Conservation (phyloP, 2,329 filamentous ascomycete species). For the Didymella pinodella region DNA sequence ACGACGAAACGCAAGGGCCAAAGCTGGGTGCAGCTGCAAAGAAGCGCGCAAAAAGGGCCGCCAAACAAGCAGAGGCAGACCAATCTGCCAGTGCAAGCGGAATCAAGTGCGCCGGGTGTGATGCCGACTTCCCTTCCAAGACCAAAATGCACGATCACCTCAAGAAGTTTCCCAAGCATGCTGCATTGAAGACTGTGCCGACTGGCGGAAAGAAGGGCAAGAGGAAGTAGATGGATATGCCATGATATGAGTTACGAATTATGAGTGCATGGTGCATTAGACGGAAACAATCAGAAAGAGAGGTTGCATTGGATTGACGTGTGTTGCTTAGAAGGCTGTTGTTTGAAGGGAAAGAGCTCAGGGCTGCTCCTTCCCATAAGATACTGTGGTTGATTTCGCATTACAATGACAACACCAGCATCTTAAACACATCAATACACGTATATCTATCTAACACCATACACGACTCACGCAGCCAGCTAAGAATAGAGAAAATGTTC, state of each 20-base stretch:
- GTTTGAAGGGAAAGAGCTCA: too few relatives aligned
- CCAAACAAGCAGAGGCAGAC: conserved; percentile 49
- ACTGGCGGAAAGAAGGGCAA: conserved; percentile 33
- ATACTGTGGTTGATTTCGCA: too few relatives aligned
- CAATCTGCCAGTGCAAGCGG: conserved; percentile 44
- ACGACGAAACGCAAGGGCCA: conserved; percentile 23
- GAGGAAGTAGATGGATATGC: conserved; percentile 8
- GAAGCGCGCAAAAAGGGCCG: conserved; percentile 57
- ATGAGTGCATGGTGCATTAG: not conserved
- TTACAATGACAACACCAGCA: too few relatives aligned
- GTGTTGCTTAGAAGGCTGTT: too few relatives aligned
- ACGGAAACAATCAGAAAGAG: not conserved
- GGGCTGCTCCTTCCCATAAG: too few relatives aligned
- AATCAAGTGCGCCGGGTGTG: conserved; percentile 79
- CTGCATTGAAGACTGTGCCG: conserved; percentile 54
- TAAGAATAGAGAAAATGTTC: too few relatives aligned
- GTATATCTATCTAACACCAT: too few relatives aligned
- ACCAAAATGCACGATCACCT: conserved; percentile 78
- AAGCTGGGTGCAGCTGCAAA: conserved; percentile 59
- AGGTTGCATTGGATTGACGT: too few relatives aligned
- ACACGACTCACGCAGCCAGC: too few relatives aligned
- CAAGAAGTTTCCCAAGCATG: conserved; percentile 67
- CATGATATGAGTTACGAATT: not conserved
- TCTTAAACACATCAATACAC: too few relatives aligned
- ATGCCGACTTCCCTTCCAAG: conserved; percentile 77